Evolutionary conservation across 2,329 filamentous ascomycete species (phyloP).

Genomic region (Neofusicoccum ribis): DNA sequence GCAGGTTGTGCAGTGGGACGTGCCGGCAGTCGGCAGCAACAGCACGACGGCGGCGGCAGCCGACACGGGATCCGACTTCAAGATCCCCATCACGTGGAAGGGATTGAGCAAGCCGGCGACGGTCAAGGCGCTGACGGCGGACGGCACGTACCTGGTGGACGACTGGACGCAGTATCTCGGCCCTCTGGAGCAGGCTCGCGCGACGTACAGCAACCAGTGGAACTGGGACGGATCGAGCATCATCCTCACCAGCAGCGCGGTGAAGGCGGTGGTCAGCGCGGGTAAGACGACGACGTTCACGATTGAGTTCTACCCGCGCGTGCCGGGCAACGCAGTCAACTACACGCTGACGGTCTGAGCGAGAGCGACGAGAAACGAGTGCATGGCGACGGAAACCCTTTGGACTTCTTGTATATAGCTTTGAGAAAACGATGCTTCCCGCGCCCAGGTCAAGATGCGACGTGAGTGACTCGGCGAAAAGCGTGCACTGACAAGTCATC

Average conservation of each 20-base stretch:
- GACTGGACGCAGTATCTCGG: slow-evolving; percentile 58
- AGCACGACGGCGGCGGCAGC: slow-evolving; percentile 35
- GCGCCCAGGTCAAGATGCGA: too few relatives aligned
- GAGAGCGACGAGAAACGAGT: neutral
- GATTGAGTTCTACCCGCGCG: slow-evolving; percentile 58
- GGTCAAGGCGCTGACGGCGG: slow-evolving; percentile 51
- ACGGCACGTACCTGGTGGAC: slow-evolving; percentile 55
- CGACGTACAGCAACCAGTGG: slow-evolving; percentile 55
- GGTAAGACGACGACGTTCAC: slow-evolving; percentile 51
- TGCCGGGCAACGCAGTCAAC: slow-evolving; percentile 50
- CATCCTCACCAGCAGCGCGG: slow-evolving; percentile 47
- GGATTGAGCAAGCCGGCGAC: slow-evolving; percentile 54
- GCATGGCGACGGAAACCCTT: neutral
- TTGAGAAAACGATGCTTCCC: neutral
- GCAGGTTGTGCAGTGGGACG: slow-evolving; percentile 55
- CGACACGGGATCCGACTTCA: slow-evolving; percentile 42
- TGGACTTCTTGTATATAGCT: slow-evolving; percentile 9
- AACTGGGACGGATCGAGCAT: slow-evolving; percentile 51
- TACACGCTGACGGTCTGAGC: slow-evolving; percentile 48
- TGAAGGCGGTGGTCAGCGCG: slow-evolving; percentile 49
- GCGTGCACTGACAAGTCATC: too few relatives aligned
- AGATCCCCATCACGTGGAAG: slow-evolving; percentile 55
- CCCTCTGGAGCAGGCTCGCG: slow-evolving; percentile 49
- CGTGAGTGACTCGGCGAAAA: too few relatives aligned
- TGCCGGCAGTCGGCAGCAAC: slow-evolving; percentile 39